Base-by-base conservation (phyloP, 768 basidiomycete genomes). In the Mrakia gelida region DNA sequence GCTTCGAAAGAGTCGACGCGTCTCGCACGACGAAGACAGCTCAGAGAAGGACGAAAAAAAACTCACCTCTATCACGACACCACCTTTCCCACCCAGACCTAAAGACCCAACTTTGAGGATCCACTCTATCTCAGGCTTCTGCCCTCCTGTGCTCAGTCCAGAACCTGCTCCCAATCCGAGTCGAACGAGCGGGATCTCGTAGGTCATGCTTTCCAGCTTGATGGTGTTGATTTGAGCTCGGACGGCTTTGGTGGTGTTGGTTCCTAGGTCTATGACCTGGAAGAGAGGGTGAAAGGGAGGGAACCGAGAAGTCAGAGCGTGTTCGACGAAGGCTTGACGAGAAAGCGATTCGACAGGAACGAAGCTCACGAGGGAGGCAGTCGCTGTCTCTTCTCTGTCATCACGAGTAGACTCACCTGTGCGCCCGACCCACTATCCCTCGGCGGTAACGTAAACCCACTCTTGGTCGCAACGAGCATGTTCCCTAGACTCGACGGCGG, bases 171-270 rank as follows among this genome's bases (percentile, higher is more conserved):
- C 67, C 3, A 70, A 15, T 11, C 67, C 67, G 4, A 70, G 38
- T 6, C 67, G 67, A 13, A 70, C 67, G 41, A 70, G 67, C 16
- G 67, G 67, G 23, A 70, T 41, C 38, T 70, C 67, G 38, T 70
- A 70, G 67, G 34, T 26, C 21, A 70, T 41, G 26, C 4, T 13
- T 7, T 70, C 67, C 41, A 70, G 21, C 38, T 70, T 70, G 38
- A 70, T 21, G 41, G 41, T 41, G 26, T 34, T 41, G 67, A 70
- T 70, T 23, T 70, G 67, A 41, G 67, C 67, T 34, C 67, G 67
- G 23, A 70, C 67, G 26, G 67, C 67, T 43, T 70, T 70, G 10
- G 67, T 18, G 5, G 21, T 41, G 67, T 70, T 70, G 16, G 67
- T 43, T 6, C 67, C 67, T 23, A 70, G 23, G 67, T 70, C 67